Base-by-base conservation (phyloP, 2,329 filamentous ascomycete genomes). In the Sarocladium kiliense region DNA sequence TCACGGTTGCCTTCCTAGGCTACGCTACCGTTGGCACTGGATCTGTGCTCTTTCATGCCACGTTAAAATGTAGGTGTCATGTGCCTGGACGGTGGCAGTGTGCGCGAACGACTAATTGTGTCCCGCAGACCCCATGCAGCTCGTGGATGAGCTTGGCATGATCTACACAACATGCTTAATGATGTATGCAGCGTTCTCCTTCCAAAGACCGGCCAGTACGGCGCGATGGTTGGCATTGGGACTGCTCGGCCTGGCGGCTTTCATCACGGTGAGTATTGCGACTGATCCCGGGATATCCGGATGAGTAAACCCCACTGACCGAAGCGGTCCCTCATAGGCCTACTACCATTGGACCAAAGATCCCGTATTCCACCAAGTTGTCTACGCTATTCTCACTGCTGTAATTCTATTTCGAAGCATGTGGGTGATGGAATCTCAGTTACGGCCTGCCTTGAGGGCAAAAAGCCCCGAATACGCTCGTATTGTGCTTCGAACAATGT, bases 301-400 rank as follows among this genome's bases (percentile, higher is more conserved):
- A 34, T 51, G 27, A 19, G 27, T 11, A n/a, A 23, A 18, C 47
- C 34, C 36, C 30, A 45, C 14, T 27, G 32, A 44, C 26, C 26
- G 34, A 16, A 9, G 41, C 30, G 27, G 30, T n/a, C 4, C 3
- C 26, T 21, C 34, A 47, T 27, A 77, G 74, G 63, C 68, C 3
- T 75, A 74, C 69, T 96, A 96, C 70, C 88, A 91, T 65, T 84
- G 89, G 59, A 83, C 91, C 16, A 89, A 92, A 66, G 86, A 95
- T 60, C 89, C 91, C 0, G 76, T 82, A 1, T 95, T 95, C 68
- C 91, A 95, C 71, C 89, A 95, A 67, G 85, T 84, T 58, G 87
- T 86, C 3, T 95, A 91, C 62, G 88, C 85, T 1, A 65, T 87
- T 3, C 73, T 95, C 42, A 94, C 89, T 0, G 78, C 79, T 4